Base-by-base conservation (phyloP, 768 basidiomycete species). In the Cystobasidiopsis lactophilus region DNA sequence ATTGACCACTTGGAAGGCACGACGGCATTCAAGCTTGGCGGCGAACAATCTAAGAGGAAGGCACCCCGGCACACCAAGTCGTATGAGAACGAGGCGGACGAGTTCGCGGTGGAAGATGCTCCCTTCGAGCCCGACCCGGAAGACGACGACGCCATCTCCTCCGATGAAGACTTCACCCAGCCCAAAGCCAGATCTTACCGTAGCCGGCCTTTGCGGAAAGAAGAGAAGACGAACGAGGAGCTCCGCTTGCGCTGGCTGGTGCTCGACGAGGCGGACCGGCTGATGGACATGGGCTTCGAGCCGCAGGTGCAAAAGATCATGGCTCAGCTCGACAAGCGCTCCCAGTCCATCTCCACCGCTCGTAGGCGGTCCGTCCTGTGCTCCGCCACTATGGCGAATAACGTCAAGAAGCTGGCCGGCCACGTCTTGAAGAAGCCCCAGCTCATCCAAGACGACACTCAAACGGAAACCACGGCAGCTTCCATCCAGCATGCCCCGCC, bases 281-380 rank as follows among this genome's bases (percentile, higher is more conserved):
- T 98, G 48, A 96, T 96, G 89, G 89, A 96, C 58, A 76, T 96
- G 40, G 93, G 93, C 0, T 98, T 98, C 57, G 89, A 93, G 65
- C 88, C 96, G 63, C 85, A 86, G 0, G 82, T 98, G 61, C 76
- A 75, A 52, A 86, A 85, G 1, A 93, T 96, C 57, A 69, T 96
- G 33, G 75, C 79, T 61, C 79, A 81, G 10, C 66, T 98, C 21
- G 86, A 95, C 49, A 68, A 76, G 48, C 78, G 77, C 57, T 27
- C 35, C 27, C 4, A 31, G 40, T 33, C 3, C 33, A 40, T 1
- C 23, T 18, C 29, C 26, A 7, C 51, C 39, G 40, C 60, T 29
- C 72, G 77, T 40, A 73, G 88, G 60, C 74, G 84, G 60, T 91
- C 88, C 2, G 72, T 98, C 23, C 74, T 98, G 3, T 98, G 93